Base-by-base conservation (phyloP, 2,329 filamentous ascomycete genomes). In the Fusarium falciforme region DNA sequence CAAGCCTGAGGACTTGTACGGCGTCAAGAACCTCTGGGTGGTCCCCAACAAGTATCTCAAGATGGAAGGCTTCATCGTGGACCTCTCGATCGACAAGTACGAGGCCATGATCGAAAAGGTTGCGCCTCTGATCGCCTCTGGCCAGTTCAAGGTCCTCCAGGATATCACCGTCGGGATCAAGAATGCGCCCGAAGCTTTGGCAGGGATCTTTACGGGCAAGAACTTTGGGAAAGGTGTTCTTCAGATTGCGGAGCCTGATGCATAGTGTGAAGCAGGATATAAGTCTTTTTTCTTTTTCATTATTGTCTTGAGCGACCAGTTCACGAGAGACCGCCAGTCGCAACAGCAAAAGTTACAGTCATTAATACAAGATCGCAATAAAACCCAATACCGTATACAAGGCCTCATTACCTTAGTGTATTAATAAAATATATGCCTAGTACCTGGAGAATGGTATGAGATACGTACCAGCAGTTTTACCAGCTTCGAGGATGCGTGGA, bases 181-280 rank as follows among this genome's bases (percentile, higher is more conserved):
- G 27, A 54, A 54, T 20, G 47, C 27, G 27, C 47, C 47, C 6
- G 47, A 54, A 9, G 47, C 27, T 7, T 29, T 54, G 17, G 47
- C 27, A n/a, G 47, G 47, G 10, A 20, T 54, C 29, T 54, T 54
- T 31, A 54, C 17, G 11, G 47, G 47, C 3, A 54, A 54, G 17
- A 54, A 54, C 47, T 54, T 54, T 54, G 47, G 47, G 8, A 54
- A 54, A 17, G 47, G 27, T 5, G 25, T 54, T 54, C 47, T 54
- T n/a, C 29, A 54, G 17, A 54, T 54, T 54, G 6, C 27, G 11
- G 47, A 54, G 17, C 47, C 27, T 54, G 47, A 31, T 54, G 6
- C 31, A 31, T 54, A 33, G 27, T 14, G 17, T 54, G 17, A 16
- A 31, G 47, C 2, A 2, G 5, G 3, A 25, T 44, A 9, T 4